Percentiles rank a stretch among this genome's conserved stretches.
Evolutionary conservation across 73 alveolate species (phyloP).

Genomic region (Paramecium primaurelia): DNA sequence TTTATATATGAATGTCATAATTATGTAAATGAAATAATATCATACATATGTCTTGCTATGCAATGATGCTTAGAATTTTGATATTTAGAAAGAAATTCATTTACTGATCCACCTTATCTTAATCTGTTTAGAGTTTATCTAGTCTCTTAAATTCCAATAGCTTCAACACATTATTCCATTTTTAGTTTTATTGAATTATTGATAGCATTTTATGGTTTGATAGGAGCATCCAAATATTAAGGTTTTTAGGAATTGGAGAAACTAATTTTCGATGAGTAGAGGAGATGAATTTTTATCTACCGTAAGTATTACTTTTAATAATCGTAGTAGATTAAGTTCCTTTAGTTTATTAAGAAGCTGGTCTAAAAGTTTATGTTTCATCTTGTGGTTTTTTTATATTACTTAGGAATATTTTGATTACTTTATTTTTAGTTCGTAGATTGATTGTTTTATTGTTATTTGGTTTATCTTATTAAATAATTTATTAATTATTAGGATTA

Average conservation of each 20-base stretch:
- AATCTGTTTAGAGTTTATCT: neutral
- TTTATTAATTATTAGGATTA: neutral
- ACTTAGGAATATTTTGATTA: neutral
- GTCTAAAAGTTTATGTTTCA: neutral
- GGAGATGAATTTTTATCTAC: neutral
- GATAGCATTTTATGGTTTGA: neutral
- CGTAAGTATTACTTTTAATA: neutral
- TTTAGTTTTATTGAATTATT: neutral
- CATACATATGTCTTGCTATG: neutral
- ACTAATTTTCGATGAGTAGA: neutral
- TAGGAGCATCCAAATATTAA: neutral
- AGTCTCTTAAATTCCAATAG: neutral
- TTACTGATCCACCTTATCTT: neutral
- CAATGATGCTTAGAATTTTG: neutral
- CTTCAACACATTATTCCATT: conserved; percentile 17
- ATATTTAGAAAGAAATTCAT: conserved; percentile 26
- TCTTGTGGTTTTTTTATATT: neutral
- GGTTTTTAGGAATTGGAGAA: conserved; percentile 13
- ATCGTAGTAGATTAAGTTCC: neutral
- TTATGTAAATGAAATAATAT: neutral
- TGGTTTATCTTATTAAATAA: neutral
- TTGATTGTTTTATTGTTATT: neutral
- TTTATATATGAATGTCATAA: neutral
- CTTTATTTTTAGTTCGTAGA: neutral
- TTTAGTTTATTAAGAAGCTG: neutral